Percentiles rank a stretch among this genome's conserved stretches.
Evolutionary conservation across 2,329 filamentous ascomycete species (phyloP).

Genomic region (Trichoderma arundinaceum): DNA sequence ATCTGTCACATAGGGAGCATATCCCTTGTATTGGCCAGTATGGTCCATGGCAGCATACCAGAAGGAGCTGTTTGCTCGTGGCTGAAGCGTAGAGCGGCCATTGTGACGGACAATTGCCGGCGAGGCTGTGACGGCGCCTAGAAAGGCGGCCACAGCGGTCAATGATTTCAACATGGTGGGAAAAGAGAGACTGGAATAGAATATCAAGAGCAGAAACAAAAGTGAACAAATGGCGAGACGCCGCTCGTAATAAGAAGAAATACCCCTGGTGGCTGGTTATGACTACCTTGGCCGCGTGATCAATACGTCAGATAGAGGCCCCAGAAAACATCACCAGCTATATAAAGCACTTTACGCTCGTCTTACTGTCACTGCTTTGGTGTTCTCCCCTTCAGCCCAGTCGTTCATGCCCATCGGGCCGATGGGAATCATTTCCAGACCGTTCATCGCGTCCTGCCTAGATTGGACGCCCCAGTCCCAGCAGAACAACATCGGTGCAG

Average conservation of each 20-base stretch:
- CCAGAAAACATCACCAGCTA: neutral
- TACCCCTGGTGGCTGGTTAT: slow-evolving; percentile 8
- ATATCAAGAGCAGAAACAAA: neutral
- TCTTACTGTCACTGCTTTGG: neutral
- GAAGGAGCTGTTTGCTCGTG: slow-evolving; percentile 39
- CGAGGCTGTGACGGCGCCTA: slow-evolving; percentile 35
- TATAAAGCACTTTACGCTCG: slow-evolving; percentile 19
- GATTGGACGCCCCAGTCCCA: neutral
- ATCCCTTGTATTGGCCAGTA: slow-evolving; percentile 44
- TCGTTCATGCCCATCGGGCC: slow-evolving; percentile 20
- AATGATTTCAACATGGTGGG: slow-evolving; percentile 33
- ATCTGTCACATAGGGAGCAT: slow-evolving; percentile 48
- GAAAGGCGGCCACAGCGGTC: slow-evolving; percentile 31
- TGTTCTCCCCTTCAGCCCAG: neutral
- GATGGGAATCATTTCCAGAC: neutral
- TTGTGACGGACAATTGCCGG: slow-evolving; percentile 18
- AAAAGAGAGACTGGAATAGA: neutral
- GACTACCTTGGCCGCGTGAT: slow-evolving; percentile 14
- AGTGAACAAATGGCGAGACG: slow-evolving; percentile 16
- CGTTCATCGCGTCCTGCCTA: slow-evolving; percentile 17
- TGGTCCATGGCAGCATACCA: slow-evolving; percentile 54
- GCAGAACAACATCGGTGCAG: neutral
- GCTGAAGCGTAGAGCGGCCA: neutral
- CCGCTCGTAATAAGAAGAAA: slow-evolving; percentile 4
- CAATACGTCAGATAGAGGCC: neutral